These are phyloP conservation scores for Axilococcus clingmanii DNA, from an alignment of 139 green algal species.

Conservation along the genomic window DNA sequence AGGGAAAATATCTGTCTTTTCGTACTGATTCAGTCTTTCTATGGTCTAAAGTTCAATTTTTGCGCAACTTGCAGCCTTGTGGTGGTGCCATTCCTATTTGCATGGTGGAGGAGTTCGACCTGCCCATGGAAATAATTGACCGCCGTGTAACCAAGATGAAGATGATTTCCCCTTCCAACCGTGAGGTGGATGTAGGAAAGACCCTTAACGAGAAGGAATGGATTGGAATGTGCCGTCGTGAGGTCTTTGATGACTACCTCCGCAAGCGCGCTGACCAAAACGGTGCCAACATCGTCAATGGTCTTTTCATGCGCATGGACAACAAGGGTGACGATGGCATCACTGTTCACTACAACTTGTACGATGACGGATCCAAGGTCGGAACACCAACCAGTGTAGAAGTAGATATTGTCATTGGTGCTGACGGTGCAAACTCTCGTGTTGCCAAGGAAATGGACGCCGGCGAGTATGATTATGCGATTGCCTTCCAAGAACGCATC, in stretches of 20 bases:
- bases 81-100: slow-evolving; percentile 94
- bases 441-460: slow-evolving; percentile 97
- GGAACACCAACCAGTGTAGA: slow-evolving; percentile 72
- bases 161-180: slow-evolving; percentile 99
- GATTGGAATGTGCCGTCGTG: slow-evolving; percentile 96
- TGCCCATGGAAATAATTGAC: slow-evolving; percentile 93
- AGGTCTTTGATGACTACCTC: slow-evolving; percentile 95
- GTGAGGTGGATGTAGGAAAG: slow-evolving; percentile 96
- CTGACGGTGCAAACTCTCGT: slow-evolving; percentile 94
- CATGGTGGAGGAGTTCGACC: slow-evolving; percentile 98
- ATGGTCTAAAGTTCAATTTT: not conserved
- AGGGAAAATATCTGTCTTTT: no score
- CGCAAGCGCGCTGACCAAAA: slow-evolving; percentile 76
- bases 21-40: no score
- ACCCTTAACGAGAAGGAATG: slow-evolving; percentile 96
- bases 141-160: slow-evolving; percentile 99
- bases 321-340: slow-evolving; percentile 54
- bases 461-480: slow-evolving; percentile 98
- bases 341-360: slow-evolving; percentile 90
- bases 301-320: slow-evolving; percentile 88
- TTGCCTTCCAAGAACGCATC: slow-evolving; percentile 97
- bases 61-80: slow-evolving; percentile 63
- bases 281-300: slow-evolving; percentile 91
- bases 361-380: slow-evolving; percentile 76
- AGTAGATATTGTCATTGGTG: slow-evolving; percentile 94